Evolutionary conservation across 1,284 basidiomycete genomes (phyloP).

Genomic region (Leccinum pachyderme): DNA sequence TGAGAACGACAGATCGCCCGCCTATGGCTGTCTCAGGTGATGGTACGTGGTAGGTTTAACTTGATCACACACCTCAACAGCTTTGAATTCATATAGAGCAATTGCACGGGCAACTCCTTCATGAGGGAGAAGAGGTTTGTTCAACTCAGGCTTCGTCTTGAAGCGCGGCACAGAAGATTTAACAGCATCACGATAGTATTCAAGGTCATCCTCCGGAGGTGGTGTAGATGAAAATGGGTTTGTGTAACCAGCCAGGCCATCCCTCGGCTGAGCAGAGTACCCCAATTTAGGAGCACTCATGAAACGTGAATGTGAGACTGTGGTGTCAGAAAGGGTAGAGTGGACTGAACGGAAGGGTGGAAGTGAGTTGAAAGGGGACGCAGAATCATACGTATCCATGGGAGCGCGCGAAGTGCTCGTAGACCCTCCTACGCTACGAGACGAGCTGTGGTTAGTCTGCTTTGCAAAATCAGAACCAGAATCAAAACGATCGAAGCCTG

Average conservation of each 20-base stretch:
- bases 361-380: slow-evolving; percentile 36
- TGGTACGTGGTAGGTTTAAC: slow-evolving; percentile 1
- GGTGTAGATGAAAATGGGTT: slow-evolving; percentile 31
- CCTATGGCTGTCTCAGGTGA: slow-evolving; percentile 36
- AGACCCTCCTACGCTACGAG: slow-evolving; percentile 18
- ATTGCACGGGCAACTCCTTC: slow-evolving; percentile 75
- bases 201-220: slow-evolving; percentile 18
- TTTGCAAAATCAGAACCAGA: slow-evolving; percentile 36
- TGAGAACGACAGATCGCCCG: slow-evolving; percentile 81
- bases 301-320: slow-evolving; percentile 38
- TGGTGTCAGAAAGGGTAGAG: slow-evolving; percentile 26
- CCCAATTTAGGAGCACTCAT: slow-evolving; percentile 31
- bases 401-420: slow-evolving; percentile 13
- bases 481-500: slow-evolving; percentile 32
- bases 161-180: slow-evolving; percentile 34
- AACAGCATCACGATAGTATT: slow-evolving; percentile 6
- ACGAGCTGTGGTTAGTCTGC: slow-evolving; percentile 25
- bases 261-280: slow-evolving; percentile 5
- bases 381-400: slow-evolving; percentile 28
- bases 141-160: slow-evolving; percentile 49
- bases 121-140: slow-evolving; percentile 43
- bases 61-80: slow-evolving; percentile 53
- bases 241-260: slow-evolving; percentile 11
- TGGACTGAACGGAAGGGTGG: slow-evolving; percentile 29
- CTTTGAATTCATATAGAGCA: slow-evolving; percentile 76